Conservation (phyloP, 2,329 filamentous ascomycete genomes). For the Clarireedia sp. region DNA sequence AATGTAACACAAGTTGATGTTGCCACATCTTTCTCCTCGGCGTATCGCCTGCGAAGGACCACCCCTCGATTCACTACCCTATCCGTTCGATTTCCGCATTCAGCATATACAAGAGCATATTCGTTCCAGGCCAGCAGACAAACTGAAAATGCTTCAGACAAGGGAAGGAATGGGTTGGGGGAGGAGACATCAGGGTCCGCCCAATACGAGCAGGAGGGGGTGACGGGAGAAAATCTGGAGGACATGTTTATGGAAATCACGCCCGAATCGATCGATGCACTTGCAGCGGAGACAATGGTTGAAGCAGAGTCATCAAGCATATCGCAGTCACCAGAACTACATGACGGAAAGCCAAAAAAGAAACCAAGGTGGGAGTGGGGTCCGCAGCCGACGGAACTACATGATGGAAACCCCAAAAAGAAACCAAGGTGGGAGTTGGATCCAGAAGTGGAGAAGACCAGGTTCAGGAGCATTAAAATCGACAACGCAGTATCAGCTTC, state of each 20-base stretch:
- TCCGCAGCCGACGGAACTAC: neutral
- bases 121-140: neutral
- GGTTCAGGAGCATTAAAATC: conserved; percentile 6
- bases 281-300: conserved; percentile 18
- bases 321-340: neutral
- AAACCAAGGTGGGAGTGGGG: conserved; percentile 1
- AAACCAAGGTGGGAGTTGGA: conserved; percentile 1
- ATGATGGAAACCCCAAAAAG: neutral
- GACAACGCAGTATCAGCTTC: conserved; percentile 3
- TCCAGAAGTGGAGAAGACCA: neutral
- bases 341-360: neutral
- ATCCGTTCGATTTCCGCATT: neutral
- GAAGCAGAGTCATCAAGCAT: neutral
- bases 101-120: neutral
- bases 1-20: conserved; percentile 26
- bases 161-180: neutral
- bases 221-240: conserved; percentile 1
- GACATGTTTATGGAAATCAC: conserved; percentile 29
- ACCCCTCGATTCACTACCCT: neutral
- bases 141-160: neutral
- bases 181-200: neutral
- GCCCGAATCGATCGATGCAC: conserved; percentile 31
- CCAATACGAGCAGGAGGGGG: neutral
- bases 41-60: neutral
- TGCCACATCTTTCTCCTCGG: conserved; percentile 1